These are phyloP conservation scores for Ceratobasidium sp. DNA, from an alignment of 1,284 basidiomycete genomes.

Conservation along the genomic window DNA sequence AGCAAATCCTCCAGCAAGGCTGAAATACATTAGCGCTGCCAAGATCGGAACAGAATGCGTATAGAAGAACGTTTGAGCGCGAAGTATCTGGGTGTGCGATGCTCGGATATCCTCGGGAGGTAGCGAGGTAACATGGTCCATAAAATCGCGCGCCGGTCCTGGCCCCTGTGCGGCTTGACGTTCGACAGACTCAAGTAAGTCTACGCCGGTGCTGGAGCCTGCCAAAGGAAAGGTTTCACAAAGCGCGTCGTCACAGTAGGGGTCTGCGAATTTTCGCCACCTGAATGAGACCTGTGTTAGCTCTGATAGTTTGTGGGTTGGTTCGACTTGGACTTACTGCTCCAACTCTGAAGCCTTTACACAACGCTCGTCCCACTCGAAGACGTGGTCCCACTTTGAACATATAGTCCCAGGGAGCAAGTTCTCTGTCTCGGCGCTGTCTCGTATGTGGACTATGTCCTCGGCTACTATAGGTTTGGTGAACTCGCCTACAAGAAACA, in stretches of 20 bases:
- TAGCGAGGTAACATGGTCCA: constrained; percentile 31
- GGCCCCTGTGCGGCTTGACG: constrained; percentile 16
- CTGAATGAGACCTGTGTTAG: constrained; percentile 19
- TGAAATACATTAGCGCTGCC: constrained; percentile 43
- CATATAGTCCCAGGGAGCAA: constrained; percentile 18
- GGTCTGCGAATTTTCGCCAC: constrained; percentile 44
- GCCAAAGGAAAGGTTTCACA: constrained; percentile 43
- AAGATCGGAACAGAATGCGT: constrained; percentile 41
- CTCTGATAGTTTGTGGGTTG: neutral
- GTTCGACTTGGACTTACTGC: constrained; percentile 12
- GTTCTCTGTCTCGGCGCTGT: constrained; percentile 40
- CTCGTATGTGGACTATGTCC: constrained; percentile 13
- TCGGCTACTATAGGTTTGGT: constrained; percentile 12
- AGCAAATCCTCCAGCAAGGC: constrained; percentile 46
- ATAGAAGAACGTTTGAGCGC: constrained; percentile 44
- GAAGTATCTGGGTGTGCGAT: constrained; percentile 40
- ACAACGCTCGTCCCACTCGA: constrained; percentile 46
- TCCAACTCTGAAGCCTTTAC: constrained; percentile 34
- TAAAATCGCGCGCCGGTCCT: constrained; percentile 27
- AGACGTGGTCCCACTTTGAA: constrained; percentile 43
- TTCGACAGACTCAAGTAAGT: constrained; percentile 45
- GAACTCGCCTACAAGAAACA: constrained; percentile 32
- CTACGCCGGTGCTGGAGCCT: constrained; percentile 41
- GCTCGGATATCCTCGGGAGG: constrained; percentile 41
- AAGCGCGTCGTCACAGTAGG: constrained; percentile 44